Conservation (phyloP, 192 early-diverging fungal species). For the Rhizophlyctis rosea region DNA sequence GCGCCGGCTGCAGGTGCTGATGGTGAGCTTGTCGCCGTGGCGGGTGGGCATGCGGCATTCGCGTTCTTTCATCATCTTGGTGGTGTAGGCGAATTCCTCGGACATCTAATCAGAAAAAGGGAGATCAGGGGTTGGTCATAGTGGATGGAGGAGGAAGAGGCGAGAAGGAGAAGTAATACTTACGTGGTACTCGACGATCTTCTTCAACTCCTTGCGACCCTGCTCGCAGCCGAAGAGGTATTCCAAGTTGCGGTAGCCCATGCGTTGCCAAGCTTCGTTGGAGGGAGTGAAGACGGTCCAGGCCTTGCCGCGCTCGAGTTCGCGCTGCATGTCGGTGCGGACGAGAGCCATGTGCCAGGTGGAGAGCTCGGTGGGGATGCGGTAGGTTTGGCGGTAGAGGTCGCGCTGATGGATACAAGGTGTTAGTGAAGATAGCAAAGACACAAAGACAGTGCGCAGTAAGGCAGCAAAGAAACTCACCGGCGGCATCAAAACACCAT, state of each 20-base stretch:
- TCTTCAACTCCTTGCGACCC: constrained; percentile 29
- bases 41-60: constrained; percentile 11
- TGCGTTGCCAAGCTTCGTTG: constrained; percentile 34
- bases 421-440: background rate
- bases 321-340: constrained; percentile 12
- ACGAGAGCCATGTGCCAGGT: constrained; percentile 20
- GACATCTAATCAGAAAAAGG: constrained; percentile 10
- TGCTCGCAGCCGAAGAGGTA: constrained; percentile 28
- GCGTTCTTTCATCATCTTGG: constrained; percentile 31
- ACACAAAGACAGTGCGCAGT: background rate
- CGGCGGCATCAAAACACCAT: constrained; percentile 27
- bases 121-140: constrained; percentile 8
- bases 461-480: background rate
- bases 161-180: constrained; percentile 9
- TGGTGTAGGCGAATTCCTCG: constrained; percentile 29
- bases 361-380: constrained; percentile 30
- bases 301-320: constrained; percentile 15
- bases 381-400: constrained; percentile 13
- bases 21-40: constrained; percentile 12
- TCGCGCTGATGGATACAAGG: background rate
- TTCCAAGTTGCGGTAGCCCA: constrained; percentile 30
- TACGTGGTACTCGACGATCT: constrained; percentile 37
- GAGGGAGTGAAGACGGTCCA: constrained; percentile 28
- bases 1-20: constrained; percentile 23
- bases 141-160: background rate